A percentile compares a stretch with the other conserved stretches of the same genome.
Evolutionary conservation across 108 stramenopile species (phyloP).

Genomic region (Discostella pseudostelligera): DNA sequence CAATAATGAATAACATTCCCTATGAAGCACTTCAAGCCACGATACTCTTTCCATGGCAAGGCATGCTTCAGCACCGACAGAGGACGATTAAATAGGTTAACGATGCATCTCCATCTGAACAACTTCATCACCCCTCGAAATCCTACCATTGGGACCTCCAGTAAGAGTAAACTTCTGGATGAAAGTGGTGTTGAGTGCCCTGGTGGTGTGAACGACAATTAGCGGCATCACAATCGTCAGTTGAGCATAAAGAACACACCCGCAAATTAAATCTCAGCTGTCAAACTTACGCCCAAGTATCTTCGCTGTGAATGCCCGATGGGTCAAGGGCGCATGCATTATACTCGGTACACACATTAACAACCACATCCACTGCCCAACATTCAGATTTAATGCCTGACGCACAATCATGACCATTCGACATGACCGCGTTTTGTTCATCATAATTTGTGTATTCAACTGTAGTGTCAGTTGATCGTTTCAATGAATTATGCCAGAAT

Average conservation of each 20-base stretch:
- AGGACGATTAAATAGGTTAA: no score
- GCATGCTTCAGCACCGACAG: no score
- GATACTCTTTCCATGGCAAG: no score
- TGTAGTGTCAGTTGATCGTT: constrained; percentile 38
- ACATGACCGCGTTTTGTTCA: not conserved
- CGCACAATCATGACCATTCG: not conserved
- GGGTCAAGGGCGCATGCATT: constrained; percentile 79
- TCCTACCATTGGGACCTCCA: constrained; percentile 58
- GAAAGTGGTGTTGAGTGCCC: constrained; percentile 63
- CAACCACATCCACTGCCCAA: constrained; percentile 49
- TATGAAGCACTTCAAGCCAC: not conserved
- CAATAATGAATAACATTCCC: not conserved
- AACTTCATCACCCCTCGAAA: constrained; percentile 77
- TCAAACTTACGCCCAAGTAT: constrained; percentile 73
- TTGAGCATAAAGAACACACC: no score
- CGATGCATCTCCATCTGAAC: constrained; percentile 50
- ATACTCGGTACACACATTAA: constrained; percentile 68
- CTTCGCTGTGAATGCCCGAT: constrained; percentile 61
- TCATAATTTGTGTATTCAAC: not conserved
- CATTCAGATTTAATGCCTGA: constrained; percentile 29
- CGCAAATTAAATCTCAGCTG: not conserved
- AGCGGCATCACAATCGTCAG: no score
- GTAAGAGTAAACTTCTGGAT: constrained; percentile 70
- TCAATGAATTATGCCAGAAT: constrained; percentile 57
- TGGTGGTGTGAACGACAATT: constrained; percentile 33